A percentile compares a stretch with the other conserved stretches of the same genome.
Evolutionary conservation across 2,329 filamentous ascomycete genomes (phyloP).

Genomic region (Magnaporthiopsis incrustans): DNA sequence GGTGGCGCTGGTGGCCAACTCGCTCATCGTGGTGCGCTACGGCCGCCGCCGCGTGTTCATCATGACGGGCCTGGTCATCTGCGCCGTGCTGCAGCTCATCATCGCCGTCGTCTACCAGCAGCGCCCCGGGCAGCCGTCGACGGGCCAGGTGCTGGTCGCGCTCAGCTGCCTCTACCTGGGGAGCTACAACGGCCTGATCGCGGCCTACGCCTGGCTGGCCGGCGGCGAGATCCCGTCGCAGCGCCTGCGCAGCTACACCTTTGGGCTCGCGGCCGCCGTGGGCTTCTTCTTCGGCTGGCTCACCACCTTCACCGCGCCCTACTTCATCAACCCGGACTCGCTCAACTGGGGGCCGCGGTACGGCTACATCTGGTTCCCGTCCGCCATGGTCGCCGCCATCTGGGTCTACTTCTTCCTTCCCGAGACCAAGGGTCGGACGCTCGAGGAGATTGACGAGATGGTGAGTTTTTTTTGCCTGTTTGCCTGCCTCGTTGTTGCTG

Average conservation of each 20-base stretch:
- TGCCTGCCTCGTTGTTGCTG: neutral
- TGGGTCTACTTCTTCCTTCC: slow-evolving; percentile 38
- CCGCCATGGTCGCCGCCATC: slow-evolving; percentile 24
- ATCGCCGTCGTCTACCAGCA: slow-evolving; percentile 38
- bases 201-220: slow-evolving; percentile 30
- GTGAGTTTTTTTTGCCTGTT: neutral
- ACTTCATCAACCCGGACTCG: slow-evolving; percentile 33
- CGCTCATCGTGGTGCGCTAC: slow-evolving; percentile 35
- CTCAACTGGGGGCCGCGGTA: slow-evolving; percentile 28
- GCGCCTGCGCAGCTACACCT: slow-evolving; percentile 29
- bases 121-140: slow-evolving; percentile 20
- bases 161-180: slow-evolving; percentile 39
- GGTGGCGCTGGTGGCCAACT: slow-evolving; percentile 39
- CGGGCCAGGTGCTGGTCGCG: slow-evolving; percentile 35
- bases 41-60: slow-evolving; percentile 42
- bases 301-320: slow-evolving; percentile 30
- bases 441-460: slow-evolving; percentile 41
- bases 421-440: slow-evolving; percentile 35
- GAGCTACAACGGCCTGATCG: slow-evolving; percentile 30
- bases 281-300: slow-evolving; percentile 33
- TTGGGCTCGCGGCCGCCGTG: slow-evolving; percentile 27
- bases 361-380: slow-evolving; percentile 32
- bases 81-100: slow-evolving; percentile 42
- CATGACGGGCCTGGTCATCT: slow-evolving; percentile 35
- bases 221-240: slow-evolving; percentile 31